Evolutionary conservation across 1,139 yeast species (phyloP), one percentile per base, ranked within the genome.

Genomic region (Kluyveromyces sp.): DNA sequence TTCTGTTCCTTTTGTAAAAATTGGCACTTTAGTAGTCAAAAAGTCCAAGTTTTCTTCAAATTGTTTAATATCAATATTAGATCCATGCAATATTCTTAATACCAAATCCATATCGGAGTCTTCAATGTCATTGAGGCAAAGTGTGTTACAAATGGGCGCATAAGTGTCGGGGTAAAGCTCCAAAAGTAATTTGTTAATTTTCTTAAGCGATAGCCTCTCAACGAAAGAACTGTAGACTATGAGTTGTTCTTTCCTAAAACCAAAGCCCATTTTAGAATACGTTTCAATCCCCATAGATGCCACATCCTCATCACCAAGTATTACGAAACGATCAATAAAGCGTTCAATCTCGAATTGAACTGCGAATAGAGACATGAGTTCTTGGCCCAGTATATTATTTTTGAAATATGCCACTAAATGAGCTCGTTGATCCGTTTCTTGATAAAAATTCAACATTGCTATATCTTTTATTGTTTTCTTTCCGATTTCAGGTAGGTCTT

Each of bases 381-480:
- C 26, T 10, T 8, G 15, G 7, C 28, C 30, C 4, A n/a, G 37
- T 10, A 35, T 26, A 21, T 49, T 43, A 31, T 45, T 37, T 7
- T 28, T 25, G 8, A 53, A 36, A 38, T 47, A 45, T 10, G 48
- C 47, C 6, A 45, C 31, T 4, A 53, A 43, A 41, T 51, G 50
- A 4, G 50, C 27, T 5, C 44, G 15, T 39, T 56, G 58, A 25
- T 46, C 48, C 3, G 59, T 53, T 35, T 53, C 54, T 3, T 45
- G 49, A 45, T 51, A 54, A 44, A 54, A 55, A 3, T 51, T 41
- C 10, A 56, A n/a, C 29, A 47, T 45, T 34, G 53, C 48, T 30
- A 48, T 45, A 31, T 36, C 29, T 8, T 43, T 48, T 27, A 53
- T 27, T 10, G 28, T 25, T 15, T 42, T 37, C 34, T 21, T 4